Evolutionary conservation across 306 rosid species (phyloP).

Genomic region (Senna siamea): DNA sequence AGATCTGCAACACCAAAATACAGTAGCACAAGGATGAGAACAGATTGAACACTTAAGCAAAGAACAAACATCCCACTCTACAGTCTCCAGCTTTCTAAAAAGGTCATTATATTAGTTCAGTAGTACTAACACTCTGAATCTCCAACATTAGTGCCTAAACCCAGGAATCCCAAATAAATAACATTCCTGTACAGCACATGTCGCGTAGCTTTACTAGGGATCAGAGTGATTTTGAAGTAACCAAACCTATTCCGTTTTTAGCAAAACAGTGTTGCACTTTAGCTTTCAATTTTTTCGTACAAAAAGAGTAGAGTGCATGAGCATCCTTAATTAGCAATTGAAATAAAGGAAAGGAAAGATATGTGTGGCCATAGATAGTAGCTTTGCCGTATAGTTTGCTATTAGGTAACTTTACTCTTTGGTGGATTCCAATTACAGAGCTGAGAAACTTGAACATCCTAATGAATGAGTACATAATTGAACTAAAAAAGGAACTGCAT

Average conservation of each 20-base stretch:
- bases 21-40: constrained; percentile 38
- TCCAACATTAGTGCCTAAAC: neutral
- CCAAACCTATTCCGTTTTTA: neutral
- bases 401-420: neutral
- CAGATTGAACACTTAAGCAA: constrained; percentile 52
- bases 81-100: constrained; percentile 37
- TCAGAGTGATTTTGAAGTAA: constrained; percentile 8
- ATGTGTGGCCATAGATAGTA: neutral
- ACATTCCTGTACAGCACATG: neutral
- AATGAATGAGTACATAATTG: neutral
- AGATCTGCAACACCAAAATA: no score
- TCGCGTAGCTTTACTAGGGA: constrained; percentile 59
- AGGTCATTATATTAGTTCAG: constrained; percentile 38
- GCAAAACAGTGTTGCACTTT: neutral
- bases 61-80: constrained; percentile 68
- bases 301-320: constrained; percentile 38
- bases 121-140: constrained; percentile 49
- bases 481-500: neutral
- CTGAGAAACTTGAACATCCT: neutral
- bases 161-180: neutral
- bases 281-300: neutral
- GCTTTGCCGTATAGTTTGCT: neutral
- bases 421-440: neutral
- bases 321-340: neutral
- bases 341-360: neutral